Base-by-base conservation (phyloP, 352 stramenopile genomes). In the Globisporangium splendens region DNA sequence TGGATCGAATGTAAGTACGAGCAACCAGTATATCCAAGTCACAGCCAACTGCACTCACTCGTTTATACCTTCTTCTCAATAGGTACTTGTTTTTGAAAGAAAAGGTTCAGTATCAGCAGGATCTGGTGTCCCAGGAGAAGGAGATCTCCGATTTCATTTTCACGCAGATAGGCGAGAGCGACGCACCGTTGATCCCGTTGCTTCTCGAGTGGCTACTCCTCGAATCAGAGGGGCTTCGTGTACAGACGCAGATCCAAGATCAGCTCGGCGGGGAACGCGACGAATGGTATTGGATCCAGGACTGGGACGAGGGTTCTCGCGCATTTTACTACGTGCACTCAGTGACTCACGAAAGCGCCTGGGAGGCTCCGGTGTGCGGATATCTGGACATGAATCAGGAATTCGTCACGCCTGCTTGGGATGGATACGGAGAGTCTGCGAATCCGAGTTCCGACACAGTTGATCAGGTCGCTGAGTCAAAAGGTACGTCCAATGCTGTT, bases 21-120 rank as follows among this genome's bases (percentile, higher is more conserved):
- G 46, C 39, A 44, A n/a, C 5, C 39, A 44, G 39, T 44, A n/a
- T 44, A 35, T 35, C 28, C 28, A 35, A 6, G 22, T 56, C 10
- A 15, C 21, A 20, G 18, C 33, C 15, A 8, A 8, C 28, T 35
- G 28, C 5, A 10, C 28, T 35, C 28, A 54, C 15, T 38, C 44
- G 15, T 24, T 38, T 3, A 47, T 52, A 18, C 44, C 24, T 63
- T 17, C 28, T 35, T 35, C 6, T 20, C 22, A 15, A 31, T 52
- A 89, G 79, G 50, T 91, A 91, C 56, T 63, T 93, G 15, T 93
- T 76, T 59, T 61, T 93, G 11, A 93, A 93, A 48, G 83, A 93
- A 50, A 93, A 93, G 47, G 75, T 93, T 11, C 83, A 93, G 49
- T 73, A 79, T 49, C 70, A 84, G 20, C 68, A 89, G 22, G 83